Conservation (phyloP, 2,329 filamentous ascomycete genomes). For the Thelonectria rubi region DNA sequence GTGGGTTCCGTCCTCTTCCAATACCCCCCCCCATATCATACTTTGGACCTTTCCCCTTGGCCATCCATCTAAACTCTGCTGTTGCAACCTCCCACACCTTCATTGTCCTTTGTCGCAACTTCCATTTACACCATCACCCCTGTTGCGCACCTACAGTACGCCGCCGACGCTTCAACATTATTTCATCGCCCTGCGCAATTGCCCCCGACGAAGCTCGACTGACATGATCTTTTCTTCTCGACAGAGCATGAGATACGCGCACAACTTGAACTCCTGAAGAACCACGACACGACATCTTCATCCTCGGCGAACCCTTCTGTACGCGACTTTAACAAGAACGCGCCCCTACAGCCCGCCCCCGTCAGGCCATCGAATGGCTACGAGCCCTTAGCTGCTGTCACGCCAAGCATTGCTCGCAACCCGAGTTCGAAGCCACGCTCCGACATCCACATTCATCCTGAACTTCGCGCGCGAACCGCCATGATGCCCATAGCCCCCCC, state of each 20-base stretch:
- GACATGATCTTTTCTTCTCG: slow-evolving; percentile 34
- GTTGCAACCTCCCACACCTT: background rate
- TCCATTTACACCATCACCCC: slow-evolving; percentile 37
- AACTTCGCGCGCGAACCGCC: slow-evolving; percentile 51
- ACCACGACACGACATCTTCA: slow-evolving; percentile 49
- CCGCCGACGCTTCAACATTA: slow-evolving; percentile 23
- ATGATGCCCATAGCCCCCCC: slow-evolving; percentile 53
- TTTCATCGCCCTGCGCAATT: slow-evolving; percentile 32
- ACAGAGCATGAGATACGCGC: slow-evolving; percentile 55
- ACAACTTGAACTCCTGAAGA: slow-evolving; percentile 56
- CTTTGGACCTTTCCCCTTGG: background rate
- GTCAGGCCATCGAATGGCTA: slow-evolving; percentile 57
- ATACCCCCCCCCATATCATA: background rate
- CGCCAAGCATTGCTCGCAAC: slow-evolving; percentile 48
- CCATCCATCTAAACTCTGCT: background rate
- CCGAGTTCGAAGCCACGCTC: slow-evolving; percentile 49
- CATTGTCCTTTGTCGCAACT: slow-evolving; percentile 30
- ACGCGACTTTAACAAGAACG: slow-evolving; percentile 45
- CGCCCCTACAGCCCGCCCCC: slow-evolving; percentile 43
- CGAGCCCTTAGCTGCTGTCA: slow-evolving; percentile 49
- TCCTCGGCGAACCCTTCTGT: slow-evolving; percentile 41
- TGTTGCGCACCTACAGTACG: slow-evolving; percentile 32
- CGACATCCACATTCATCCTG: slow-evolving; percentile 60
- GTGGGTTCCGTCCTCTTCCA: slow-evolving; percentile 10
- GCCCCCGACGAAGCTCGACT: slow-evolving; percentile 33